Evolutionary conservation across 108 stramenopile species (phyloP), one percentile per base, ranked within the genome.

Genomic region (Cyclotella baltica): DNA sequence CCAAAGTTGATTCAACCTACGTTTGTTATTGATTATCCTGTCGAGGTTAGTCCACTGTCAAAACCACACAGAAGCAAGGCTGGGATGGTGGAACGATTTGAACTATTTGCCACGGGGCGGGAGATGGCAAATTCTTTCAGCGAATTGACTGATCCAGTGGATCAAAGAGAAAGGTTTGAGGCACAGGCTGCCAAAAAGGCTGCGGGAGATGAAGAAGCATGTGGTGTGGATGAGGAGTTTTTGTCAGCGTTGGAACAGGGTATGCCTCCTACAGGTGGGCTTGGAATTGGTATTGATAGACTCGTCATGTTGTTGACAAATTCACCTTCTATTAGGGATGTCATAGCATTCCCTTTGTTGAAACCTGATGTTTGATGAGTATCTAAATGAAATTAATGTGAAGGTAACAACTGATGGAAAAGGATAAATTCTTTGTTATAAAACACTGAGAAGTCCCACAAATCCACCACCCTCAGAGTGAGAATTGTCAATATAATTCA

Each of bases 261-360:
- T 35, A 94, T 99, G 96, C 99, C 99, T 10, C 99, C 99, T 27
- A 98, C 99, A 0, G 99, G 94, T 31, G 99, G 99, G 46, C 83
- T 98, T 38, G 99, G 99, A 13, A 98, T 99, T 75, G 99, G 99
- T 23, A 96, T 99, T 72, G 99, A 99, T 80, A 93, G 99, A 34
- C 82, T 93, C 67, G 90, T 98, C 25, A 99, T 99, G 99, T 86
- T 99, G 43, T 83, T 99, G 70, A 97, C 98, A 18, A 96, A 98
- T 57, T 85, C 96, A n/a, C 90, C 96, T 18, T 92, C 93, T 30
- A 99, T 99, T 76, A 92, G 98, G 20, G 99, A 99, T 81, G 98
- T 99, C 46, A 98, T 99, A 75, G 97, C 97, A 11, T 99, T 99
- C 72, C 99, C 99, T 29, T 85, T 98, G 48, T 83, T 96, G 73